Evolutionary conservation across 75 land plant species (phyloP).

Genomic region (Adiantum capillusveneris): DNA sequence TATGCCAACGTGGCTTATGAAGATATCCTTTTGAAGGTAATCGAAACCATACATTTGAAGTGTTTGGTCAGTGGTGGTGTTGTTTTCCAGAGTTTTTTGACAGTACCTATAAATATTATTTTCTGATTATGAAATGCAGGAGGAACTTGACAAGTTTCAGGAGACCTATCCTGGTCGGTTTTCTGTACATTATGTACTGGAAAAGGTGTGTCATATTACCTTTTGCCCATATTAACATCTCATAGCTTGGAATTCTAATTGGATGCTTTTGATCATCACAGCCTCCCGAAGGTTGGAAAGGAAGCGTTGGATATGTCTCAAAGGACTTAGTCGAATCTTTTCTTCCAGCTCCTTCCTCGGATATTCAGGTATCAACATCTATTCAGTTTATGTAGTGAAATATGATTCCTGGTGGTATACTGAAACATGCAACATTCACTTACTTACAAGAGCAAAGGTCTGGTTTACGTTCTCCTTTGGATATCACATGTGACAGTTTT

Average conservation of each 20-base stretch:
- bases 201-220: constrained; percentile 42
- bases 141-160: constrained; percentile 66
- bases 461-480: too few species aligned
- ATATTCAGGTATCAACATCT: constrained; percentile 80
- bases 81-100: too few species aligned
- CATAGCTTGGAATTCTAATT: too few species aligned
- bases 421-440: too few species aligned
- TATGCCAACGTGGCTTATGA: constrained; percentile 86
- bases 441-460: too few species aligned
- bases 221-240: not conserved
- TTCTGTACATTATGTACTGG: constrained; percentile 70
- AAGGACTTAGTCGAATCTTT: constrained; percentile 79
- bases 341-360: constrained; percentile 75
- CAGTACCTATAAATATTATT: too few species aligned
- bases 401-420: too few species aligned
- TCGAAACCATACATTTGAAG: too few species aligned
- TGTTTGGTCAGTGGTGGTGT: too few species aligned
- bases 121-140: constrained; percentile 35
- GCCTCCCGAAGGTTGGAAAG: constrained; percentile 89
- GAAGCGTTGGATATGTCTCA: constrained; percentile 87
- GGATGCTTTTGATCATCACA: constrained; percentile 15
- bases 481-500: too few species aligned
- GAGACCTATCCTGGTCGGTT: constrained; percentile 53
- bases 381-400: too few species aligned
- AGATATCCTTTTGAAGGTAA: constrained; percentile 85